Conservation (phyloP, 306 rosid genomes). For the Alnus glutinosa region DNA sequence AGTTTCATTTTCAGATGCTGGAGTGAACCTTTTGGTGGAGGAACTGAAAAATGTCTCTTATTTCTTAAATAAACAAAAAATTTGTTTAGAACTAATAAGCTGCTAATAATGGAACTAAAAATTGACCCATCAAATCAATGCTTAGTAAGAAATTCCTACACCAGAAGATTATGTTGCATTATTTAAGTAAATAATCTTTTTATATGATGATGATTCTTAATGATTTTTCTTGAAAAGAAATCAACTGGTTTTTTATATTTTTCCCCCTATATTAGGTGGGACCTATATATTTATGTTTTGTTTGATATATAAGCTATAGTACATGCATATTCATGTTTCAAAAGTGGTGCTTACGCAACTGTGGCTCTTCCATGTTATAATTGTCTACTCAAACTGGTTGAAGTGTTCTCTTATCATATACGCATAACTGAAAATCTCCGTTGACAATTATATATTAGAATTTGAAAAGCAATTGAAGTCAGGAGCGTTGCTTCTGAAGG, state of each 20-base stretch:
- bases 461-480: background rate
- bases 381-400: background rate
- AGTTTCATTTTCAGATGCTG: background rate
- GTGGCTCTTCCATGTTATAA: background rate
- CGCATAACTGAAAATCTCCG: too few species aligned
- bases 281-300: background rate
- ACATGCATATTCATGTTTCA: background rate
- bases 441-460: background rate
- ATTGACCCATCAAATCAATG: background rate
- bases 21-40: background rate
- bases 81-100: background rate
- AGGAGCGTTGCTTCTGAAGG: background rate
- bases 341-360: background rate
- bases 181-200: background rate
- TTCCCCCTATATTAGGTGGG: background rate
- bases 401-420: too few species aligned
- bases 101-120: background rate
- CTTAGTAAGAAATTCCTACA: background rate
- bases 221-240: conserved; percentile 15
- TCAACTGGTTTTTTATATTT: conserved; percentile 14
- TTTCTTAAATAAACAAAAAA: background rate
- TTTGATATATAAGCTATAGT: background rate
- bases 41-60: background rate
- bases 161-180: background rate
- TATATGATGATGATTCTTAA: background rate